A percentile compares a stretch with the other conserved stretches of the same genome.
These are phyloP conservation scores for Thielaviopsis musarum DNA, from an alignment of 2,329 filamentous ascomycete species.

Conservation along the genomic window DNA sequence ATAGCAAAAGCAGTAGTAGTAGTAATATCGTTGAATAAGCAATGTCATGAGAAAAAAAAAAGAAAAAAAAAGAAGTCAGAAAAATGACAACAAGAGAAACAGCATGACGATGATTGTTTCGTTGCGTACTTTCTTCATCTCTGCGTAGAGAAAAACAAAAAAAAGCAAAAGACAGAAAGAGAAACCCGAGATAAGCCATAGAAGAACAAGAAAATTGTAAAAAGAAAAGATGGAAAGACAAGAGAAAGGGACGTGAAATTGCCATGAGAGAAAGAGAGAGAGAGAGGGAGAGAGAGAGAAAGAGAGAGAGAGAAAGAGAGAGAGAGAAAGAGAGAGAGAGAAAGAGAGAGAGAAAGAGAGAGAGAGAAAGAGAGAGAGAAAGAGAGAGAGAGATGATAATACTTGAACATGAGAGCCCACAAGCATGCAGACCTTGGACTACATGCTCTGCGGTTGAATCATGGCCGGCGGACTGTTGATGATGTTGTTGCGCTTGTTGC, in stretches of 20 bases:
- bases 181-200: not conserved
- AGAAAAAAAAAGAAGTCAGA: not conserved
- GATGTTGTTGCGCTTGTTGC: slow-evolving; percentile 87
- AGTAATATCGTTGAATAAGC: not conserved
- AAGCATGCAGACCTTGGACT: slow-evolving; percentile 40
- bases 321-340: slow-evolving; percentile 24
- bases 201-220: not conserved
- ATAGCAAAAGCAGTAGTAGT: not conserved
- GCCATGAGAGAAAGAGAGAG: slow-evolving; percentile 34
- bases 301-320: no score
- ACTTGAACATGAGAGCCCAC: not conserved
- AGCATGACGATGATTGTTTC: not conserved
- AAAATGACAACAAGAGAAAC: not conserved
- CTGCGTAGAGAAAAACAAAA: not conserved
- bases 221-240: not conserved
- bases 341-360: slow-evolving; percentile 32
- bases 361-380: slow-evolving; percentile 8
- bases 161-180: not conserved
- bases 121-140: not conserved
- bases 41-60: not conserved
- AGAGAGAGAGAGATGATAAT: not conserved
- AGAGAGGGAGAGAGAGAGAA: slow-evolving; percentile 25
- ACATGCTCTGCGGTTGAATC: slow-evolving; percentile 12
- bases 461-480: slow-evolving; percentile 57
- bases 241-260: not conserved